Conservation (phyloP, 75 land plant genomes). For the Cunninghamia lanceolata region DNA sequence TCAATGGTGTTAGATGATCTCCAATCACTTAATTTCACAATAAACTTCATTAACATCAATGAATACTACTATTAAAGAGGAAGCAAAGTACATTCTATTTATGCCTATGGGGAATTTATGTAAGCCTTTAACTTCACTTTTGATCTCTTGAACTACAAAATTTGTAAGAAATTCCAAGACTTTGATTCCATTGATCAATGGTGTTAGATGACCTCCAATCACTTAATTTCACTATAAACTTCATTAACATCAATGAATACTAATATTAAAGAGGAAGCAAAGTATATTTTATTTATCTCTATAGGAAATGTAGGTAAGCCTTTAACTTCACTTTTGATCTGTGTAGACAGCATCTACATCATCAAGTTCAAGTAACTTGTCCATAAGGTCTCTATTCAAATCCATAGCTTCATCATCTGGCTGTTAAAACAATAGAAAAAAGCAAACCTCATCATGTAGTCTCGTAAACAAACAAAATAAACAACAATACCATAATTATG, state of each 20-base stretch:
- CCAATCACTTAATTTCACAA: not conserved
- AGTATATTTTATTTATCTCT: not conserved
- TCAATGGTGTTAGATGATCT: not conserved
- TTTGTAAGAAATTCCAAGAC: not conserved
- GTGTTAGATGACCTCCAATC: not conserved
- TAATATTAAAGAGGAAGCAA: not conserved
- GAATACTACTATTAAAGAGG: not conserved
- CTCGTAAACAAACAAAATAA: not conserved
- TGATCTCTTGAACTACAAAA: constrained; percentile 31
- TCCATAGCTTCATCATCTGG: constrained; percentile 96
- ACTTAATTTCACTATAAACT: not conserved
- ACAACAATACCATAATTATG: not conserved
- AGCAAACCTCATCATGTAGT: not conserved
- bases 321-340: constrained; percentile 59
- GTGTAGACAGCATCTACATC: constrained; percentile 97
- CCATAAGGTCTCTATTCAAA: constrained; percentile 82
- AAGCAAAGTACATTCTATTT: not conserved
- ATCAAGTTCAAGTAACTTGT: constrained; percentile 88
- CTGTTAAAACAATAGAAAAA: constrained; percentile 34
- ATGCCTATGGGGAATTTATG: not conserved
- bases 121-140: constrained; percentile 28
- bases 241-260: not conserved
- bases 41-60: not conserved
- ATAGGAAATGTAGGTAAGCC: not conserved
- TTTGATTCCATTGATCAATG: not conserved